Evolutionary conservation across 345 rosid genomes (phyloP), one percentile per base, ranked within the genome.

Genomic region (Noccaea bulbosa): DNA sequence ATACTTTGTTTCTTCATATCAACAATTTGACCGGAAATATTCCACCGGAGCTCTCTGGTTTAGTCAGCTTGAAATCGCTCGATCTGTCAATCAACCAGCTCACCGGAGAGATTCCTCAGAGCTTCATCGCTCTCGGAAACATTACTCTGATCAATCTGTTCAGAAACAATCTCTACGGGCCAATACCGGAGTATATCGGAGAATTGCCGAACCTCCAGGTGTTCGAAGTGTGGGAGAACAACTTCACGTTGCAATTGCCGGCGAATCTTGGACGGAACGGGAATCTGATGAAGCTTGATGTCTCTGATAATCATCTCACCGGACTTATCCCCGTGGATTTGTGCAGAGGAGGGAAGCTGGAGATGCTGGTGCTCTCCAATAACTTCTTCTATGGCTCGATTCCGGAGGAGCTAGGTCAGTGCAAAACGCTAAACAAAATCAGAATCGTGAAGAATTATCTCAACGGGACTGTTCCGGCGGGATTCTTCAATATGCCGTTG

Each of bases 371-470:
- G 5, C 79, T 93, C 45, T 85, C 83, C 79, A 63, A 86, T 1
- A 93, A 93, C 64, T 87, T 83, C 79, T 87, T 93, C 70, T 58
- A 81, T 2, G 98, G 96, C 7, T 72, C 91, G 7, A 81, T 93
- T 17, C 98, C 98, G 8, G 79, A 79, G 14, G 82, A 77, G 47
- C 79, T 86, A 4, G 97, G 98, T 12, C 71, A 80, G 52, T 93
- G 98, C 78, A 80, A 83, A 51, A 85, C 94, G 6, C 52, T 93
- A 16, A 72, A 30, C 34, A 83, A 79, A 67, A 65, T 93, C 70
- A 83, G 97, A 52, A 52, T 85, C 38, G 66, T 48, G 45, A 80
- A 71, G 56, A 93, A 93, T 75, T 62, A 61, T 6, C 84, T 93
- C 22, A 72, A 73, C 8, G 98, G 94, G 1, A 78, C 81, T 9